Evolutionary conservation across 2,329 filamentous ascomycete species (phyloP).

Genomic region (Penicillium sp.): DNA sequence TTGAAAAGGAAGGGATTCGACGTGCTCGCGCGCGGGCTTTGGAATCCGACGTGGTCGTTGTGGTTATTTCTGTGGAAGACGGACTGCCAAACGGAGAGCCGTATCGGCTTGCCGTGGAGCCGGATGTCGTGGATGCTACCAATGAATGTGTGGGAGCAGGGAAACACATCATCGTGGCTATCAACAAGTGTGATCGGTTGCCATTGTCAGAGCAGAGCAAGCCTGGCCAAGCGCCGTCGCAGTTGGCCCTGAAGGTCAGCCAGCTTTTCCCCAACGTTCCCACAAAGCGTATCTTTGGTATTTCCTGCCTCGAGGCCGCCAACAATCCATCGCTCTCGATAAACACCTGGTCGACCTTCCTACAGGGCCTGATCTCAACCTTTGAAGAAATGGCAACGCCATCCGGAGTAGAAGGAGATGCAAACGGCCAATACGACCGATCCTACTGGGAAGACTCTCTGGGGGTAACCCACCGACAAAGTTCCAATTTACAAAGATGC

Average conservation of each 20-base stretch:
- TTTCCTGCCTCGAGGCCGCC: slow-evolving; percentile 73
- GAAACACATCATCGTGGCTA: slow-evolving; percentile 61
- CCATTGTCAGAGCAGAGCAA: slow-evolving; percentile 16
- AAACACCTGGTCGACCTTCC: slow-evolving; percentile 67
- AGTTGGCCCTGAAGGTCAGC: slow-evolving; percentile 45
- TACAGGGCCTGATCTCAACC: slow-evolving; percentile 66
- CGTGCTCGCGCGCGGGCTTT: slow-evolving; percentile 80
- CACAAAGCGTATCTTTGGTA: slow-evolving; percentile 58
- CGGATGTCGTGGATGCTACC: slow-evolving; percentile 61
- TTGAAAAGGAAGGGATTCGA: slow-evolving; percentile 90
- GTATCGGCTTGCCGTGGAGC: slow-evolving; percentile 52
- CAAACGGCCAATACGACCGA: slow-evolving; percentile 57
- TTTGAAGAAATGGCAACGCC: slow-evolving; percentile 61
- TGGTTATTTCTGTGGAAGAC: slow-evolving; percentile 75
- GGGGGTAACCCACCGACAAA: slow-evolving; percentile 88
- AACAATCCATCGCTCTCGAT: slow-evolving; percentile 2
- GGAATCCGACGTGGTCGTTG: slow-evolving; percentile 84
- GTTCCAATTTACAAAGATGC: slow-evolving; percentile 77
- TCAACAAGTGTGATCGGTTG: slow-evolving; percentile 66
- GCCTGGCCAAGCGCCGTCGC: slow-evolving; percentile 22
- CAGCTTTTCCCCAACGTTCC: slow-evolving; percentile 50
- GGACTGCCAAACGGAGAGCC: slow-evolving; percentile 27
- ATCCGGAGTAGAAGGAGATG: slow-evolving; percentile 37
- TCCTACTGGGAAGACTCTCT: slow-evolving; percentile 80
- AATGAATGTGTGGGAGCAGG: slow-evolving; percentile 54